Evolutionary conservation across 2,329 filamentous ascomycete genomes (phyloP).

Genomic region (Aspergillus melleus): DNA sequence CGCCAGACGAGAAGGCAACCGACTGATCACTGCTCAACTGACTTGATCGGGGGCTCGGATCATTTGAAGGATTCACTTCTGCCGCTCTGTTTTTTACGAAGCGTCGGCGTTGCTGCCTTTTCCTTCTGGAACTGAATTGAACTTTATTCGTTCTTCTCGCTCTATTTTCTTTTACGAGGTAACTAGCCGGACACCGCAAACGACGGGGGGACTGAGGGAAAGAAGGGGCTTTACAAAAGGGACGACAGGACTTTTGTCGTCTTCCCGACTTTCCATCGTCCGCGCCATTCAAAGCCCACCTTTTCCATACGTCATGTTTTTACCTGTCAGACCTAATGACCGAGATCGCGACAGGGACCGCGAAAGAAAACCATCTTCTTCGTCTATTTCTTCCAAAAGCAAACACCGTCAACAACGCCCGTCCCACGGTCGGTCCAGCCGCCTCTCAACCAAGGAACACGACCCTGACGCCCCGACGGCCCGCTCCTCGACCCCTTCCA

Average conservation of each 20-base stretch:
- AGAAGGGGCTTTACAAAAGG: conserved; percentile 14
- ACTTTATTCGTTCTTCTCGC: neutral
- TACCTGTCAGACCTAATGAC: conserved; percentile 39
- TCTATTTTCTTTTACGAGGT: conserved; percentile 20
- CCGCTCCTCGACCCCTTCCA: conserved; percentile 31
- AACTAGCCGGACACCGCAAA: conserved; percentile 22
- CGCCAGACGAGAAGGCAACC: conserved; percentile 27
- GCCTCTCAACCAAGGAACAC: conserved; percentile 36
- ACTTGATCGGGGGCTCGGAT: conserved; percentile 3
- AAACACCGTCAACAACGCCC: conserved; percentile 32
- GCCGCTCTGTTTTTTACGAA: neutral
- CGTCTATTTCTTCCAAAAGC: conserved; percentile 27
- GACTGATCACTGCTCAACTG: conserved; percentile 1
- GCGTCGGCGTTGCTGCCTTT: neutral
- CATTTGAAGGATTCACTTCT: conserved; percentile 3
- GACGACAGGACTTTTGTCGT: conserved; percentile 13
- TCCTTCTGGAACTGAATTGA: neutral
- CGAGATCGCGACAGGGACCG: conserved; percentile 33
- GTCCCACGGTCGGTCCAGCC: conserved; percentile 32
- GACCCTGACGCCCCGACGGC: conserved; percentile 29
- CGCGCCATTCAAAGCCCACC: conserved; percentile 24
- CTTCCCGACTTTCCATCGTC: conserved; percentile 22
- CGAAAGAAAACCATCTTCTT: conserved; percentile 25
- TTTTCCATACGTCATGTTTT: conserved; percentile 36
- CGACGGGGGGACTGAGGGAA: conserved; percentile 2